Conservation (phyloP, 176 grass and related monocot genomes). For the Lolium perenne region DNA sequence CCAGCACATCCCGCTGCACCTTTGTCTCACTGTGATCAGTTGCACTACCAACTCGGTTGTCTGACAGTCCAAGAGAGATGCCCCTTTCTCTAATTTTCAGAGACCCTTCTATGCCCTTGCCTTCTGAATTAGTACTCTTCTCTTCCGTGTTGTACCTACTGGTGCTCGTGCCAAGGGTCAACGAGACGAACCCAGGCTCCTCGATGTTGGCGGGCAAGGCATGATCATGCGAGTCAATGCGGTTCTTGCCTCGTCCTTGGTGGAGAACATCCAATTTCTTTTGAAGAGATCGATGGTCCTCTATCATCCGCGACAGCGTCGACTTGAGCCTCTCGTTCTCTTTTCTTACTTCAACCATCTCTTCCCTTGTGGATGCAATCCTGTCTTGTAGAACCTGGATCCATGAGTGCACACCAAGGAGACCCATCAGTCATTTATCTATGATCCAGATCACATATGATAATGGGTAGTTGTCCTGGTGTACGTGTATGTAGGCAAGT, state of each 20-base stretch:
- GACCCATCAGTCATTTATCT: not conserved
- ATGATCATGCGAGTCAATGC: not conserved
- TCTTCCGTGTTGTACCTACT: conserved; percentile 52
- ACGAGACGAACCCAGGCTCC: conserved; percentile 52
- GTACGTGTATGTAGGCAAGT: not conserved
- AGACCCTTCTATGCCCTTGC: conserved; percentile 31
- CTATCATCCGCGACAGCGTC: conserved; percentile 50
- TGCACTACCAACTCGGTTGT: conserved; percentile 43
- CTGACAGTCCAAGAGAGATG: conserved; percentile 59
- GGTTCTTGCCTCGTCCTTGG: conserved; percentile 42
- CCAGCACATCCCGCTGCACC: conserved; percentile 32
- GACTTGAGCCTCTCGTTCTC: conserved; percentile 84
- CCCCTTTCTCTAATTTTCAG: conserved; percentile 41
- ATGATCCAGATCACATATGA: conserved; percentile 47
- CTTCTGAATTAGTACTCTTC: conserved; percentile 4
- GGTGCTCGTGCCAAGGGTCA: conserved; percentile 60
- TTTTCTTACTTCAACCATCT: conserved; percentile 81
- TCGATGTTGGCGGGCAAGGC: not conserved
- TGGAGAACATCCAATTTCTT: conserved; percentile 56
- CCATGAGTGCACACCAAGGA: not conserved
- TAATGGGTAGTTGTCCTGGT: conserved; percentile 30
- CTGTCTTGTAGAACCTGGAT: conserved; percentile 53
- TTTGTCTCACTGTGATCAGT: conserved; percentile 26
- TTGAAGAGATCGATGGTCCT: conserved; percentile 75
- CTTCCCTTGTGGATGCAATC: conserved; percentile 63